These are phyloP conservation scores for Miscanthus sacchariflorus DNA, from an alignment of 202 grass and related monocot species.

Conservation along the genomic window DNA sequence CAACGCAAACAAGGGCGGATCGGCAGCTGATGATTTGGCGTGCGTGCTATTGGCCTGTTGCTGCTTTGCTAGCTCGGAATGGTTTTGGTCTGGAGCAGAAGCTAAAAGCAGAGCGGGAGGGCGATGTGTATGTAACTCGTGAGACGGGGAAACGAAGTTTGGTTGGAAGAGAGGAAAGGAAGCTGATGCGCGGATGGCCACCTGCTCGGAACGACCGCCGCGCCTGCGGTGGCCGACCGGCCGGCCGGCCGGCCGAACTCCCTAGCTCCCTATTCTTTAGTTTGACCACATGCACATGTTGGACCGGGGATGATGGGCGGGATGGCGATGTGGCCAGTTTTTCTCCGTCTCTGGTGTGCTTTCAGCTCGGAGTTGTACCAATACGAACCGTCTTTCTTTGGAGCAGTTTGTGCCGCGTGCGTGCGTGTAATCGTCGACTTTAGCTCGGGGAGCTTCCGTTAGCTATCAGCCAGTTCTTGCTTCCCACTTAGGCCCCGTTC, in stretches of 20 bases:
- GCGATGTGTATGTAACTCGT: too few relatives aligned
- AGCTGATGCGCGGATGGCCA: not conserved
- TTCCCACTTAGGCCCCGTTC: too few relatives aligned
- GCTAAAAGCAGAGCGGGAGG: not conserved
- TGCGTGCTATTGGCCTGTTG: too few relatives aligned
- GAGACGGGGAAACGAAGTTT: not conserved
- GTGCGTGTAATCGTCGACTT: too few relatives aligned
- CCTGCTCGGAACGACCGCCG: conserved; percentile 12
- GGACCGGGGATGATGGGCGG: not conserved
- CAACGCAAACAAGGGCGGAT: too few relatives aligned
- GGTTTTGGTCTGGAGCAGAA: not conserved
- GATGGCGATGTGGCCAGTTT: not conserved
- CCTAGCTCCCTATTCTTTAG: not conserved
- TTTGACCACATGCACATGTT: conserved; percentile 5
- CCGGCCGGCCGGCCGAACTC: too few relatives aligned
- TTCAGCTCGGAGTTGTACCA: conserved; percentile 16
- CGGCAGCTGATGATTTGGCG: too few relatives aligned
- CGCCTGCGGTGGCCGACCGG: not conserved
- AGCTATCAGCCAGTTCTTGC: too few relatives aligned
- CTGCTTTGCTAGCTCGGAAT: too few relatives aligned
- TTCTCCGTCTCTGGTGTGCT: not conserved
- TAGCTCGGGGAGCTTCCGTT: too few relatives aligned
- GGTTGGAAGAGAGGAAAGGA: conserved; percentile 23
- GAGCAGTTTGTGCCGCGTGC: not conserved
- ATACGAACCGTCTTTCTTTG: not conserved